Evolutionary conservation across 2,329 filamentous ascomycete species (phyloP).

Genomic region (Fusarium mangiferae): DNA sequence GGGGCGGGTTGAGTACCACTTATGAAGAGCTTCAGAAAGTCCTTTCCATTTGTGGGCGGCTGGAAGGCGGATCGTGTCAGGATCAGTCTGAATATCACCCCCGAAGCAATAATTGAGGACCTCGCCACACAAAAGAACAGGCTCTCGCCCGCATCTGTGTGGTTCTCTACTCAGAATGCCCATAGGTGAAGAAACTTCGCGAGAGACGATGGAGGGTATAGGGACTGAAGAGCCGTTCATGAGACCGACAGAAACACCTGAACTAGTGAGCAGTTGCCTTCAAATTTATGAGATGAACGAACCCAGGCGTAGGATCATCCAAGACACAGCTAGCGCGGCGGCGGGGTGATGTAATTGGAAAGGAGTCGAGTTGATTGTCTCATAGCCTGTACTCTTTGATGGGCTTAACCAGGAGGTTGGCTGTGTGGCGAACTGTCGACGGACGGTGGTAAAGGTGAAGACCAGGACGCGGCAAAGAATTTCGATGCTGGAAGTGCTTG

Average conservation of each 20-base stretch:
- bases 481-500: slow-evolving; percentile 9
- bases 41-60: slow-evolving; percentile 45
- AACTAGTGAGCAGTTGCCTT: background rate
- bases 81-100: slow-evolving; percentile 14
- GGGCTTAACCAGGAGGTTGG: slow-evolving; percentile 38
- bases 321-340: slow-evolving; percentile 31
- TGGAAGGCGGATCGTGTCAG: slow-evolving; percentile 21
- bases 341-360: slow-evolving; percentile 31
- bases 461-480: slow-evolving; percentile 14
- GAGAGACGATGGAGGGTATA: slow-evolving; percentile 40
- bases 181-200: slow-evolving; percentile 30
- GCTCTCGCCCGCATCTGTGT: slow-evolving; percentile 40
- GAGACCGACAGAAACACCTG: slow-evolving; percentile 46
- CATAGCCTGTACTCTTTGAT: slow-evolving; percentile 24
- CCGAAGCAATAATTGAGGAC: slow-evolving; percentile 49
- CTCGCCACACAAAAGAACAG: slow-evolving; percentile 48
- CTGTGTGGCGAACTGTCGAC: slow-evolving; percentile 25
- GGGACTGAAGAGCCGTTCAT: slow-evolving; percentile 41
- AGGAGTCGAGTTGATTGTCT: slow-evolving; percentile 15
- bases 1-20: slow-evolving; percentile 49
- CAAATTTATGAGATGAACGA: background rate
- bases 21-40: slow-evolving; percentile 45
- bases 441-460: slow-evolving; percentile 23
- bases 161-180: slow-evolving; percentile 27
- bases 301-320: slow-evolving; percentile 45